Conservation (phyloP, 177 flowering plant species). For the Vitis hybrid region DNA sequence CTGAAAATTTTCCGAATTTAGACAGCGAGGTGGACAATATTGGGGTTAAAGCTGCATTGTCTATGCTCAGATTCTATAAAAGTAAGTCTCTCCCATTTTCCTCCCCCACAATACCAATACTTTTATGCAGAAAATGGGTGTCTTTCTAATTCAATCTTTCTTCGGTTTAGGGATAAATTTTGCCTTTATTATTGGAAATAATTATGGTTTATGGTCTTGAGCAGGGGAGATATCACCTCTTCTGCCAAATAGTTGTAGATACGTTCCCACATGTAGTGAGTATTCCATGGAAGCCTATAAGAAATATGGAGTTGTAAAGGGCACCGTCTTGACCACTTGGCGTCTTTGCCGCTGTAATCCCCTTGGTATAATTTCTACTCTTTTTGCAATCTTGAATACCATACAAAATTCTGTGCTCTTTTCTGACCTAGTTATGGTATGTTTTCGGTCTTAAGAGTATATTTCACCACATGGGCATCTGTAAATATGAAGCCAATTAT, state of each 20-base stretch:
- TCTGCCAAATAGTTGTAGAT: slow-evolving; percentile 85
- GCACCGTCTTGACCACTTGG: slow-evolving; percentile 83
- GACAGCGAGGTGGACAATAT: slow-evolving; percentile 49
- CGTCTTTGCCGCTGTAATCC: slow-evolving; percentile 98
- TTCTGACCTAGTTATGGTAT: not conserved
- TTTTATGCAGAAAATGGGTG: not conserved
- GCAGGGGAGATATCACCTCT: slow-evolving; percentile 92
- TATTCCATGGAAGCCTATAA: slow-evolving; percentile 95
- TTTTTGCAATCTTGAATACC: not conserved
- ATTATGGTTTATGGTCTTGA: slow-evolving; percentile 3
- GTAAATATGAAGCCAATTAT: not conserved
- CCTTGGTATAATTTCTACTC: slow-evolving; percentile 50
- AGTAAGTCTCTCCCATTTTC: slow-evolving; percentile 40
- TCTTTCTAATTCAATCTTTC: not conserved
- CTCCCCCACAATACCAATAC: not conserved
- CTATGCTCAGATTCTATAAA: slow-evolving; percentile 83
- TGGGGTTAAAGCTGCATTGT: slow-evolving; percentile 84
- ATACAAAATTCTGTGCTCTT: not conserved
- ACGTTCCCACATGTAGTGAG: slow-evolving; percentile 91
- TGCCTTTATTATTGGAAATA: not conserved
- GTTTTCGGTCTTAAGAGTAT: not conserved
- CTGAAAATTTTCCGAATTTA: not conserved
- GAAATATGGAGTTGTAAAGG: slow-evolving; percentile 83
- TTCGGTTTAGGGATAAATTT: not conserved
- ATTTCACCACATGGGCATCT: not conserved